A percentile compares a stretch with the other conserved stretches of the same genome.
phyloP scores from a whole-genome alignment of 345 rosid species.

The Linum lewisii region DNA sequence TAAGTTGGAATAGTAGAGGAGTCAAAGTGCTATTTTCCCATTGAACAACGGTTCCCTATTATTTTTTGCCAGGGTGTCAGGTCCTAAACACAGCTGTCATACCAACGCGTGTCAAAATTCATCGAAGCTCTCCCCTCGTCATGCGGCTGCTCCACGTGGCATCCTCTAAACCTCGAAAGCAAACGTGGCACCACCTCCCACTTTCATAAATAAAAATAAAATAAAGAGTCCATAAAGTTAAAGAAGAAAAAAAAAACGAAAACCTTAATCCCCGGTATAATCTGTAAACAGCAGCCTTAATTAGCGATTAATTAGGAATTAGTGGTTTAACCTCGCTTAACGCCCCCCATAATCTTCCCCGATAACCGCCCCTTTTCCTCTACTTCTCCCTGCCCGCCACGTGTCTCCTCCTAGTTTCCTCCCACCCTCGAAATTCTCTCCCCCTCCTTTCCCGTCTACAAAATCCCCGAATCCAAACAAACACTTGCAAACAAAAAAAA shows the following conservation, averaged over 20 bases:
- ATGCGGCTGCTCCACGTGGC: constrained; percentile 19
- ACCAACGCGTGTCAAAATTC: neutral
- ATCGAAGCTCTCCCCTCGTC: constrained; percentile 8
- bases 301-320: constrained; percentile 27
- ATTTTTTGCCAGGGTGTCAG: constrained; percentile 9
- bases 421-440: neutral
- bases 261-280: constrained; percentile 21
- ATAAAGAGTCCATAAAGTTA: too few species aligned
- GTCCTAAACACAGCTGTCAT: neutral
- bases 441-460: constrained; percentile 5
- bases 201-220: too few species aligned
- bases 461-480: constrained; percentile 8
- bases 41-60: neutral
- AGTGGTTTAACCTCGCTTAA: constrained; percentile 21
- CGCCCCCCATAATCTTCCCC: constrained; percentile 21
- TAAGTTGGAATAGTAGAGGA: too few species aligned
- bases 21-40: too few species aligned
- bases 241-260: neutral
- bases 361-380: constrained; percentile 10
- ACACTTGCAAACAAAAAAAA: neutral
- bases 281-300: constrained; percentile 8
- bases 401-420: constrained; percentile 20
- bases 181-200: neutral
- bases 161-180: neutral
- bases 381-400: constrained; percentile 22